Evolutionary conservation across 192 early-diverging fungal species (phyloP), one percentile per base, ranked within the genome.

Genomic region (Mortierella hygrophila): DNA sequence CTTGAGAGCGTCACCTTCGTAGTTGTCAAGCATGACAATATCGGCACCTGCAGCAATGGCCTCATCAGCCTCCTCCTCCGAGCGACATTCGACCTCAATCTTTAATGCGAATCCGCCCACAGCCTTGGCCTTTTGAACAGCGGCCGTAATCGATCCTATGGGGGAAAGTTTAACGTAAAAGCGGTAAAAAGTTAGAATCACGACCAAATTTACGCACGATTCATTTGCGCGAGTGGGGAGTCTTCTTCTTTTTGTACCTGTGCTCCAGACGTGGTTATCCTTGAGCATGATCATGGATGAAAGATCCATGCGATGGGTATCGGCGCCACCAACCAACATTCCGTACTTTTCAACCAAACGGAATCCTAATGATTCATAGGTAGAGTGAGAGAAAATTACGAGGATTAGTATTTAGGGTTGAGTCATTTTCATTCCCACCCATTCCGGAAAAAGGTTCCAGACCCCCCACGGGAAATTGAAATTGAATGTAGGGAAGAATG

Each of bases 281-380:
- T 99, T 99, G 70, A 99, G 92, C 98, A 99, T 99, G 72, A 99
- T 95, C 97, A 99, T 98, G 21, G 96, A 94, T 6, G 97, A 98
- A 70, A 99, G 91, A 88, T 99, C 97, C 93, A 97, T 95, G 54
- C 98, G 97, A 88, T 99, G 98, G 0, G 97, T 97, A 85, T 99
- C 98, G 65, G 96, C 95, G 49, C 98, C 98, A 52, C 98, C 98
- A 29, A 99, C 97, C 32, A 97, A 89, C 93, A 98, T 97, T 38
- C 96, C 98, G 87, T 99, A 99, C 82, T 99, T 99, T 86, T 99
- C 98, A 3, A 99, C 96, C 63, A 98, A 86, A 54, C 98, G 94
- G 93, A 99, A 99, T 4, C 98, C 97, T 94, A 57, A 32, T 10
- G 11, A 10, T 29, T 40, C 38, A 9, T 4, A 15, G 15, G 32